Evolutionary conservation across 768 basidiomycete species (phyloP), one percentile per base, ranked within the genome.

Genomic region (Podaxis rugospora): DNA sequence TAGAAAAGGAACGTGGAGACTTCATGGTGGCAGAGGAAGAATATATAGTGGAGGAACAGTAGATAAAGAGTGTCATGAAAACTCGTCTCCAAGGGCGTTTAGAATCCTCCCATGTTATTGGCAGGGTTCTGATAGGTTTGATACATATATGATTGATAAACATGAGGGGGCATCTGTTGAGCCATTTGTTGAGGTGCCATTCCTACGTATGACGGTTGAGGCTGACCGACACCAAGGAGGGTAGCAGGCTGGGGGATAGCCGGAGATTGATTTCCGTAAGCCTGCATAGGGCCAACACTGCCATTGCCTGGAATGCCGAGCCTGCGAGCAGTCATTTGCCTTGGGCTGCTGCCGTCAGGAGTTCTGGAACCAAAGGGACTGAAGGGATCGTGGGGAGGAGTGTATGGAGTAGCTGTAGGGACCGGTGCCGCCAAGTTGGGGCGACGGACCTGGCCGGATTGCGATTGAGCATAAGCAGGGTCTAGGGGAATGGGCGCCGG

Each of bases 141-240:
- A 70, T 91, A 91, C 89, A 92, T 87, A 78, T 92, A 92, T 61
- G 86, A 81, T 73, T 89, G 86, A 71, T 92, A 92, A 64, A 88
- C 72, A 68, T 90, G 88, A 63, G 83, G 78, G 61, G 87, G 81
- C 9, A 87, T 80, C 49, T 84, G 75, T 62, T 84, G 81, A 64
- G 86, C 78, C 9, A 87, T 80, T 50, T 84, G 75, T 62, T 84
- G 81, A 64, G 86, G 79, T 21, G 80, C 70, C 76, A 87, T 80
- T 56, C 78, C 81, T 63, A 78, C 80, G 71, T 89, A 92, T 44
- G 86, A 70, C n/a, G 82, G 76, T 65, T 88, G 88, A 49, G 81
- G 78, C 64, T 87, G 88, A 47, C 77, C 80, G 83, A 90, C 86
- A 61, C 83, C 82, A 60, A 89, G 76, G 65, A 87, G 77, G 64